A percentile compares a stretch with the other conserved stretches of the same genome.
phyloP scores from a whole-genome alignment of 2,329 filamentous ascomycete species.

The Rosellinia necatrix region DNA sequence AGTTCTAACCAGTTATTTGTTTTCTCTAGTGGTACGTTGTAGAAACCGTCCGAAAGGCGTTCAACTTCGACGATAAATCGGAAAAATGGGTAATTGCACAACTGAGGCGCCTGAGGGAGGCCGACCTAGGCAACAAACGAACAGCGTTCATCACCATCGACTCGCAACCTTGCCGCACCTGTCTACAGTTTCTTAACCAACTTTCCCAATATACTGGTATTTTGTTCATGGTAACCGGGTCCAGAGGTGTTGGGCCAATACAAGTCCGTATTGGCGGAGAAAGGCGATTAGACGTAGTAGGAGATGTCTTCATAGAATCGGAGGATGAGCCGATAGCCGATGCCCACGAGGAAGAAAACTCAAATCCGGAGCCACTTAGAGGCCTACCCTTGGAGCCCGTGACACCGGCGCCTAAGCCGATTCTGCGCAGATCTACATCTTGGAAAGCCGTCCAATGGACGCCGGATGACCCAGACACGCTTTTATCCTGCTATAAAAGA shows the following conservation, averaged over 20 bases:
- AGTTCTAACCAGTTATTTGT: background rate
- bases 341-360: background rate
- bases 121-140: constrained; percentile 15
- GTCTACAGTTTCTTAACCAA: constrained; percentile 29
- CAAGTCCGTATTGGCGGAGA: constrained; percentile 23
- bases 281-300: constrained; percentile 24
- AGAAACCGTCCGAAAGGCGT: background rate
- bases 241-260: constrained; percentile 27
- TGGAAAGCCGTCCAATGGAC: constrained; percentile 3
- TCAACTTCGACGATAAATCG: background rate
- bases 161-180: constrained; percentile 30
- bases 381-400: background rate
- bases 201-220: constrained; percentile 29
- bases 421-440: background rate
- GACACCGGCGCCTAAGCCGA: background rate
- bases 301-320: constrained; percentile 25
- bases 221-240: constrained; percentile 22
- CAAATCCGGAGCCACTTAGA: background rate
- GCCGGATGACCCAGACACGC: constrained; percentile 20
- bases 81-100: constrained; percentile 19
- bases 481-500: constrained; percentile 30
- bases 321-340: constrained; percentile 14
- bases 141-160: constrained; percentile 31
- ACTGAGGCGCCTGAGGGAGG: constrained; percentile 16
- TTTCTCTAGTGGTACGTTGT: constrained; percentile 12